Base-by-base conservation (phyloP, 1,139 yeast species). In the Debaryomyces sp. region DNA sequence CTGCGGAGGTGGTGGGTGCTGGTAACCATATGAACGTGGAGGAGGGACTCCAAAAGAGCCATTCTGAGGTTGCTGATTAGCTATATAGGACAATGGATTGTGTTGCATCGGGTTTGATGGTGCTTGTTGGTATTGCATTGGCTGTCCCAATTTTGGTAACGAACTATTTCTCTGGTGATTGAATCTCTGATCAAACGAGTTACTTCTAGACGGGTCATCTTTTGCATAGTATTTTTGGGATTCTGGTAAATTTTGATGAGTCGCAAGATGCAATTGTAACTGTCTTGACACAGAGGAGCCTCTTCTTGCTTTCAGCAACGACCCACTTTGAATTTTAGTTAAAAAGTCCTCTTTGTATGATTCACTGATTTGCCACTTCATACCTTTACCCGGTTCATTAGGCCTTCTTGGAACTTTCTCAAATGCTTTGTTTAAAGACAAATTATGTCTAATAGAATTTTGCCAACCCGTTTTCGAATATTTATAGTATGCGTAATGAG, bases 341-440 rank as follows among this genome's bases (percentile, higher is more conserved):
- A 91, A 72, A 59, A 91, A 92, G 55, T 95, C 99, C 46, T 84
- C 85, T 60, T 88, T 87, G 64, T 88, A 91, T 43, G 85, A 76
- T 40, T 89, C 95, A 55, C 91, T 84, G 50, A 94, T 92, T 70
- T 91, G 96, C 99, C 99, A 94, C 70, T 94, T 94, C 96, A 94
- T 94, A 54, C 99, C 99, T 67, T 94, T 94, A 27, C 99, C 99
- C 0, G 99, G 97, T 68, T 94, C 98, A 66, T 90, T 88, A 17
- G 96, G 94, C 65, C 89, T 83, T 61, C 99, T 80, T 23, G 99
- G 97, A 23, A 92, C 97, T 70, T 94, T 94, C 63, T 92, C 98
- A 62, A 81, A 81, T 6, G 85, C 85, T 63, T 81, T 81, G 59
- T 81, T 81, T 50, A 81, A 65, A 2, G 85, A 81, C 46, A 81